phyloP scores from a whole-genome alignment of 2,329 filamentous ascomycete species.

The Penicillium janthinellum region DNA sequence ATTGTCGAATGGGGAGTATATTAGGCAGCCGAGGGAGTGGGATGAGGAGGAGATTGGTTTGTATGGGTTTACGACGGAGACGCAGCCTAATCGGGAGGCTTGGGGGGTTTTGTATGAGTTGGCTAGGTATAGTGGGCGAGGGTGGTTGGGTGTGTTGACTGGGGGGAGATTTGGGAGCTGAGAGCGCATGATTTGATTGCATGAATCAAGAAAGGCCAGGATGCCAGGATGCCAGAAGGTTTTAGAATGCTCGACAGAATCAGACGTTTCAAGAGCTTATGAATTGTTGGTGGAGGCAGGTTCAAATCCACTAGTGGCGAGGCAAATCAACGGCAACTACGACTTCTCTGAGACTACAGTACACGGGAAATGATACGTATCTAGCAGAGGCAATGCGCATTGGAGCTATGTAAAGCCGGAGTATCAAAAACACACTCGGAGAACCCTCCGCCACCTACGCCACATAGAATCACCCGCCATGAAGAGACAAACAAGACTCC shows the following conservation, averaged over 20 bases:
- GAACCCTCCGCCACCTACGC: conserved; percentile 9
- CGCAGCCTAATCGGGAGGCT: conserved; percentile 21
- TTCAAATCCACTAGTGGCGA: too few relatives aligned
- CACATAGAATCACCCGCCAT: conserved; percentile 22
- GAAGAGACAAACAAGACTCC: conserved; percentile 21
- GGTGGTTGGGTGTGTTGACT: conserved; percentile 4
- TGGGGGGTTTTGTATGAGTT: conserved; percentile 26
- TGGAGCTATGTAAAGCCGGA: conserved; percentile 11
- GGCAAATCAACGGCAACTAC: not conserved
- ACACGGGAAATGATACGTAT: not conserved
- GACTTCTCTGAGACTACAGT: not conserved
- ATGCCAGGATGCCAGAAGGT: not conserved
- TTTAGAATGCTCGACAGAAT: not conserved
- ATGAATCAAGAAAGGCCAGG: too few relatives aligned
- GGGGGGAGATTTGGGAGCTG: conserved; percentile 2
- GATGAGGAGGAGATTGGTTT: conserved; percentile 20
- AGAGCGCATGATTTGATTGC: not conserved
- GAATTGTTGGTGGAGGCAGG: too few relatives aligned
- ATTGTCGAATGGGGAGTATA: conserved; percentile 9
- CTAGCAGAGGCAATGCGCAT: conserved; percentile 10
- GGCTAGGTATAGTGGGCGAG: conserved; percentile 9
- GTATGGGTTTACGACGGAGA: conserved; percentile 21
- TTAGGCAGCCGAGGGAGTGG: conserved; percentile 22
- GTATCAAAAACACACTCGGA: conserved; percentile 12
- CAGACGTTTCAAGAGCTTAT: not conserved